Evolutionary conservation across 1,284 basidiomycete genomes (phyloP).

Genomic region (Rhodotorula glutinis): DNA sequence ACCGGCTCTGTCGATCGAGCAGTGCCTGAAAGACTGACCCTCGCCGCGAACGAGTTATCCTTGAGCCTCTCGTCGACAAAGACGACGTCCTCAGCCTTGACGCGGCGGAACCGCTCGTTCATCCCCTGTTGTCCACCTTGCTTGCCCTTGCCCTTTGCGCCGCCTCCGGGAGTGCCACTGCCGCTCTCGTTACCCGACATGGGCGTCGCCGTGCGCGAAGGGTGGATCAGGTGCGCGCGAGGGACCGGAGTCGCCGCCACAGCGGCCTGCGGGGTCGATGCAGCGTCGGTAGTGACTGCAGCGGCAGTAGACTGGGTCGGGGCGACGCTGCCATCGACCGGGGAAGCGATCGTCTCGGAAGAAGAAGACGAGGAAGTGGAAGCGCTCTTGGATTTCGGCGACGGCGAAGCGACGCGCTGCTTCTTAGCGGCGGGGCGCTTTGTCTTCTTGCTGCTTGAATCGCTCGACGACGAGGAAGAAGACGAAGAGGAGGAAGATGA

Average conservation of each 20-base stretch:
- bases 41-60: constrained; percentile 80
- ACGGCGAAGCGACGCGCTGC: constrained; percentile 23
- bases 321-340: not conserved
- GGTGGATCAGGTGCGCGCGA: not conserved
- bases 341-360: not conserved
- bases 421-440: constrained; percentile 33
- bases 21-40: constrained; percentile 54
- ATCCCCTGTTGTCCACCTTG: constrained; percentile 12
- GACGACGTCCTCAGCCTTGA: constrained; percentile 65
- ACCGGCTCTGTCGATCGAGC: not conserved
- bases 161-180: not conserved
- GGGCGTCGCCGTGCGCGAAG: constrained; percentile 1
- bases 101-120: constrained; percentile 64
- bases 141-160: constrained; percentile 12
- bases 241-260: not conserved
- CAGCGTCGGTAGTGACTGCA: not conserved
- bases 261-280: not conserved
- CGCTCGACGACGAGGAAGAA: constrained; percentile 15
- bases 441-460: constrained; percentile 21
- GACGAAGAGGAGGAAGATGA: constrained; percentile 31
- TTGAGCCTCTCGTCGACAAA: constrained; percentile 61
- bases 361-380: not conserved
- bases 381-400: not conserved
- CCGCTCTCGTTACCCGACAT: not conserved
- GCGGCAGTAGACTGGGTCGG: not conserved